Percentiles rank a stretch among this genome's conserved stretches.
These are phyloP conservation scores for Yamadazyma ubonensis DNA, from an alignment of 805 yeast species.

Conservation along the genomic window DNA sequence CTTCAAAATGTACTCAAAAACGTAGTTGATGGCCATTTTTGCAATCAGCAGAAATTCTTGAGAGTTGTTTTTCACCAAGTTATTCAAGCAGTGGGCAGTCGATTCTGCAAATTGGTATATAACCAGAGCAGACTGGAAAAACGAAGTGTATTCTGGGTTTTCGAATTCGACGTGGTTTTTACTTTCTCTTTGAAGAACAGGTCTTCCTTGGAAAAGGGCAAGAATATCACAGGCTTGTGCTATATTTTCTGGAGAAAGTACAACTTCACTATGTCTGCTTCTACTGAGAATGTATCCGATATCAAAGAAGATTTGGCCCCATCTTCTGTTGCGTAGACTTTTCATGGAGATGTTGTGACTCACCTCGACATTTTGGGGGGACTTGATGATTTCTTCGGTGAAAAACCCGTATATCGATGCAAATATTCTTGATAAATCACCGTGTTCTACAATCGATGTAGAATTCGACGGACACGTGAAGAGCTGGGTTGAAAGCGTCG, in stretches of 20 bases:
- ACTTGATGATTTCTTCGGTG: slow-evolving; percentile 49
- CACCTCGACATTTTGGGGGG: slow-evolving; percentile 43
- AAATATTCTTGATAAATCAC: slow-evolving; percentile 60
- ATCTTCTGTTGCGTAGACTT: slow-evolving; percentile 63
- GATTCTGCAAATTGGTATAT: slow-evolving; percentile 61
- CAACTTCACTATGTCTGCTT: slow-evolving; percentile 51
- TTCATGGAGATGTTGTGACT: slow-evolving; percentile 39
- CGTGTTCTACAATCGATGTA: slow-evolving; percentile 57
- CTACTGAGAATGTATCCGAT: slow-evolving; percentile 74
- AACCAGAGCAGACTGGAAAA: slow-evolving; percentile 66
- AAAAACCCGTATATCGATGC: slow-evolving; percentile 64
- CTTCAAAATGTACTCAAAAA: slow-evolving; percentile 26
- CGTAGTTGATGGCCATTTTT: slow-evolving; percentile 29
- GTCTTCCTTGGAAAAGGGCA: slow-evolving; percentile 72
- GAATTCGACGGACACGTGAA: slow-evolving; percentile 89
- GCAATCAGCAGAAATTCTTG: slow-evolving; percentile 16
- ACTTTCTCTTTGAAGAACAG: slow-evolving; percentile 71
- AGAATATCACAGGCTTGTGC: slow-evolving; percentile 64
- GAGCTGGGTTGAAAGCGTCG: slow-evolving; percentile 75
- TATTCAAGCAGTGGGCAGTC: slow-evolving; percentile 45
- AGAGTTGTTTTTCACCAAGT: slow-evolving; percentile 17
- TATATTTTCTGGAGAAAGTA: slow-evolving; percentile 48
- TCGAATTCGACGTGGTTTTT: slow-evolving; percentile 88
- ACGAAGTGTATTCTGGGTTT: slow-evolving; percentile 74
- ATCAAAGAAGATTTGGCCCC: slow-evolving; percentile 79